Base-by-base conservation (phyloP, 1,284 basidiomycete genomes). In the Tylopilus sp. region DNA sequence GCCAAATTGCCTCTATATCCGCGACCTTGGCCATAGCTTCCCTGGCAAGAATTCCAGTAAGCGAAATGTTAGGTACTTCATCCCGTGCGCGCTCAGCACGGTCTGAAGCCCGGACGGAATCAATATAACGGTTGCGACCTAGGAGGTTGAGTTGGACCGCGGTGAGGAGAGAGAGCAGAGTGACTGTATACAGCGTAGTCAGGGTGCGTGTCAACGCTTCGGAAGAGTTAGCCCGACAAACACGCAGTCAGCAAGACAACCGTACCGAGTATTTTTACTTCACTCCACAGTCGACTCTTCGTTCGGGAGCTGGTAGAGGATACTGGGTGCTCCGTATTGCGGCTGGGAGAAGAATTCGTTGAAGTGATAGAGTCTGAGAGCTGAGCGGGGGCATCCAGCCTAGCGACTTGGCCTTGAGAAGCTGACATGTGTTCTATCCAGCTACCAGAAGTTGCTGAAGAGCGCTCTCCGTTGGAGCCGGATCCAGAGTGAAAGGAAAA, bases 171-270 rank as follows among this genome's bases (percentile, higher is more conserved):
- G 86, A 79, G 31, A 96, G 79, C 25, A 96, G 78, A 19, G 87
- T 85, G 34, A 84, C 79, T 4, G 89, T 82, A 66, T 96, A 96
- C 16, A 95, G 68, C 1, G 85, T 81, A 8, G 92, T 93, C 37
- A 96, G 68, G n/a, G 89, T 86, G 44, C 92, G 78, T 4, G 91
- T 91, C 59, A 96, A 82, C 2, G 92, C 87, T 92, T 18, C 50
- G 15, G 10, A 41, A 23, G 37, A 15, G 30, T 58, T 26, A 58
- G 44, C 26, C 39, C 15, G 40, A 21, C 12, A 21, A 41, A 18
- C 12, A 28, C 19, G 47, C 37, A 33, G 4, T 10, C 36, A 43
- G 18, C 10, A 16, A 46, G 33, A 29, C 5, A 28, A 41, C 64
- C 79, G 47, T 59, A 91, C 89, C 84, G 4, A 90, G 76, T 44